Evolutionary conservation across 2,329 filamentous ascomycete genomes (phyloP).

Genomic region (Hymenoscyphus occultus): DNA sequence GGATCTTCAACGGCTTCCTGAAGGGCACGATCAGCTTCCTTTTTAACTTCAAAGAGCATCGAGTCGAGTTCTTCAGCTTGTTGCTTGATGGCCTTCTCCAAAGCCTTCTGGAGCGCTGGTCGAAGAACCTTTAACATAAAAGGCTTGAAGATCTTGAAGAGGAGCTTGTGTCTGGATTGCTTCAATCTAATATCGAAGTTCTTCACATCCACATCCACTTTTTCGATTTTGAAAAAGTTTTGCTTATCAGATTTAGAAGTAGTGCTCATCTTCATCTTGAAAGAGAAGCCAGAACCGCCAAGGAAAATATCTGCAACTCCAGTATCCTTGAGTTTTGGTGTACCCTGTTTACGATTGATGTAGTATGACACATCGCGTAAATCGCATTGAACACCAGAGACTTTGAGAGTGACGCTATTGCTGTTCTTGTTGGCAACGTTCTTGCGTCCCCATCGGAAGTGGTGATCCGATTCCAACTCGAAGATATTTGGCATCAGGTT

Average conservation of each 20-base stretch:
- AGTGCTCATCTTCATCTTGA: conserved; percentile 85
- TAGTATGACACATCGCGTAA: conserved; percentile 89
- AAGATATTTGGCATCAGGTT: conserved; percentile 93
- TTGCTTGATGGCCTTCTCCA: conserved; percentile 87
- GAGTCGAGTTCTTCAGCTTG: conserved; percentile 73
- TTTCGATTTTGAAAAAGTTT: conserved; percentile 93
- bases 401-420: conserved; percentile 77
- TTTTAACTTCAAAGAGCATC: conserved; percentile 72
- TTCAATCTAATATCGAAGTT: conserved; percentile 84
- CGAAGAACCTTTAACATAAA: conserved; percentile 79
- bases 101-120: conserved; percentile 78
- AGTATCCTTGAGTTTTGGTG: conserved; percentile 81
- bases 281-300: conserved; percentile 82
- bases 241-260: conserved; percentile 71
- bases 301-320: conserved; percentile 88
- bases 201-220: conserved; percentile 78
- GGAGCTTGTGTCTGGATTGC: conserved; percentile 90
- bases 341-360: conserved; percentile 90
- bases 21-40: conserved; percentile 73
- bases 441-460: conserved; percentile 93
- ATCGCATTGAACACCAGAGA: conserved; percentile 90
- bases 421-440: conserved; percentile 75
- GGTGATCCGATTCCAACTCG: conserved; percentile 88
- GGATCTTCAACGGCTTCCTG: conserved; percentile 65
- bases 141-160: conserved; percentile 85